Conservation (phyloP, 1,284 basidiomycete genomes). For the Chondrostereum purpureum region DNA sequence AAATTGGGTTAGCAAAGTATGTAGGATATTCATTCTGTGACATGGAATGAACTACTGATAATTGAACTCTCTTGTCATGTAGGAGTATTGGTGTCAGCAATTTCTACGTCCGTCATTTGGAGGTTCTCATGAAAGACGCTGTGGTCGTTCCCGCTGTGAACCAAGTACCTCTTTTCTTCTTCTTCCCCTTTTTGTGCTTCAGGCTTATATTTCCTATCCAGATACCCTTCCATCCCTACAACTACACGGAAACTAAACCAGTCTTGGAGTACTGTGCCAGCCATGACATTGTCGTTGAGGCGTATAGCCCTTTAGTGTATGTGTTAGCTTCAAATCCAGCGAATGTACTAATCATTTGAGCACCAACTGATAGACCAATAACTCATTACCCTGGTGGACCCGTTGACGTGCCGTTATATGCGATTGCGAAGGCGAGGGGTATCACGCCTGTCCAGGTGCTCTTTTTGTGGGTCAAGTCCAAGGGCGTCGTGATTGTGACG, state of each 20-base stretch:
- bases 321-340: conserved; percentile 14
- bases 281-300: conserved; percentile 66
- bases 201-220: conserved; percentile 17
- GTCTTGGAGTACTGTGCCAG: conserved; percentile 52
- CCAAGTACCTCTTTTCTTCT: conserved; percentile 39
- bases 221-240: conserved; percentile 70
- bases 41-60: no score
- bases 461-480: conserved; percentile 60
- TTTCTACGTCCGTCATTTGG: conserved; percentile 54
- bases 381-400: conserved; percentile 65
- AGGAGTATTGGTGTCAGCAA: conserved; percentile 83
- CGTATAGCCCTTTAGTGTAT: conserved; percentile 62
- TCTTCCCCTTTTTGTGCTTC: background rate
- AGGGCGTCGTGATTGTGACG: conserved; percentile 65
- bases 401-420: conserved; percentile 56
- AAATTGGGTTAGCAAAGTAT: conserved; percentile 57
- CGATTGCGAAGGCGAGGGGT: conserved; percentile 50
- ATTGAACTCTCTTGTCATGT: conserved; percentile 3
- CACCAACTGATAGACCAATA: conserved; percentile 45
- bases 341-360: conserved; percentile 1
- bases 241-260: conserved; percentile 44
- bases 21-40: conserved; percentile 9
- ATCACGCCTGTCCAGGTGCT: conserved; percentile 68
- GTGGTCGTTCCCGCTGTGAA: conserved; percentile 69
- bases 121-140: conserved; percentile 50